Percentiles rank a stretch among this genome's conserved stretches.
Conservation (phyloP, 148 eudicot species). For the Heliamphora exappendiculata region DNA sequence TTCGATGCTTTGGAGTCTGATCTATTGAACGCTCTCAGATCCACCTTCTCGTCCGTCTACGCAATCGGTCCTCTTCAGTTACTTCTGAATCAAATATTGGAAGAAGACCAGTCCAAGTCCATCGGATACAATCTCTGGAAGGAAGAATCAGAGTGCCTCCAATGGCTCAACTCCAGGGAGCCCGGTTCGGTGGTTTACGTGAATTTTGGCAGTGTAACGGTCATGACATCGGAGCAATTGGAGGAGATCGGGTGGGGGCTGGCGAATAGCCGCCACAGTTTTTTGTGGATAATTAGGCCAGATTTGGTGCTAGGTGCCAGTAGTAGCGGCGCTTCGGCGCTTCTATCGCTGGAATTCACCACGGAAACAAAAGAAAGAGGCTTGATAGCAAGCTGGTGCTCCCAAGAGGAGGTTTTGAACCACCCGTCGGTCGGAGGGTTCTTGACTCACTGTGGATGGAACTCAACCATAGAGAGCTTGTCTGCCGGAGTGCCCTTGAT, state of each 20-base stretch:
- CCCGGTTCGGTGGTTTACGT: constrained; percentile 5
- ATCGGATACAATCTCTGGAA: constrained; percentile 16
- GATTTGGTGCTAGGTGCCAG: constrained; percentile 1
- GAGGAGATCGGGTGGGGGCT: constrained; percentile 19
- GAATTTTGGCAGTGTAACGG: constrained; percentile 3
- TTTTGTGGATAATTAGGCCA: constrained; percentile 14
- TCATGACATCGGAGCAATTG: not conserved
- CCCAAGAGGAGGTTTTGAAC: constrained; percentile 15
- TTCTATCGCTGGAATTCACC: constrained; percentile 6
- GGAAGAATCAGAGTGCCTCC: constrained; percentile 12
- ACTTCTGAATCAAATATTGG: not conserved
- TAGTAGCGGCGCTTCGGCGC: not conserved
- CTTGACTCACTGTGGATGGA: constrained; percentile 17
- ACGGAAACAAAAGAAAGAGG: constrained; percentile 8
- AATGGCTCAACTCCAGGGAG: constrained; percentile 6
- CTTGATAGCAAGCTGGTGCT: constrained; percentile 10
- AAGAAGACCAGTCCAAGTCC: constrained; percentile 1
- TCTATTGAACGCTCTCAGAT: not conserved
- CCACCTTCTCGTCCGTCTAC: constrained; percentile 11
- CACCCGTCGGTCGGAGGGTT: constrained; percentile 11
- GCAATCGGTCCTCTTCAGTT: not conserved
- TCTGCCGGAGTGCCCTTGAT: constrained; percentile 16
- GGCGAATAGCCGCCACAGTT: constrained; percentile 7
- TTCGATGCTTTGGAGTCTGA: constrained; percentile 14
- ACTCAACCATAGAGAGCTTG: constrained; percentile 14